Evolutionary conservation across 495 filamentous ascomycete species (phyloP).

Genomic region (Amphirosellinia nigrospora): DNA sequence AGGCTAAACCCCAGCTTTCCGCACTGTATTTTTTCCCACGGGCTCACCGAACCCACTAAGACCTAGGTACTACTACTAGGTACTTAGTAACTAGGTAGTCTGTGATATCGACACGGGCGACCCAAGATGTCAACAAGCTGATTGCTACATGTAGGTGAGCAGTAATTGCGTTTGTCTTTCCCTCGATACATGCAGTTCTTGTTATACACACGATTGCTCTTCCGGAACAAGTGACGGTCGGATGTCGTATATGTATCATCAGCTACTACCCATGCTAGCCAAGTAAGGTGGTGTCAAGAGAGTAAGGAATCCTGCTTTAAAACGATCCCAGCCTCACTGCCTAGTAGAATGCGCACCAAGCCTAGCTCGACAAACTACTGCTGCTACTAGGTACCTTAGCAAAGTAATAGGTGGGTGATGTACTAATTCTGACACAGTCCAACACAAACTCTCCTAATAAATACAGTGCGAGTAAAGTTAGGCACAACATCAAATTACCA

Average conservation of each 20-base stretch:
- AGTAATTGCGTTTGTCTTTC: constrained; percentile 1
- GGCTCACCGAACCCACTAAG: neutral
- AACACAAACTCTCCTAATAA: neutral
- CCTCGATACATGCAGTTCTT: neutral
- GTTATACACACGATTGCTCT: constrained; percentile 4
- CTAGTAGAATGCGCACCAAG: neutral
- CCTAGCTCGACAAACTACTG: constrained; percentile 9
- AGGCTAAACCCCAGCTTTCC: neutral
- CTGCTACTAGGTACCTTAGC: neutral
- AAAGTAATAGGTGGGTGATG: neutral
- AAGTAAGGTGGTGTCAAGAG: constrained; percentile 19
- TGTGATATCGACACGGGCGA: too few species aligned
- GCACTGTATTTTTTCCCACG: constrained; percentile 9
- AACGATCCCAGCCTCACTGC: constrained; percentile 19
- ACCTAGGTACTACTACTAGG: too few species aligned
- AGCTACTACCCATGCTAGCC: constrained; percentile 18
- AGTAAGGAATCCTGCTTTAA: constrained; percentile 26
- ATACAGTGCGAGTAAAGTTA: neutral
- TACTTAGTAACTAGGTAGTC: too few species aligned
- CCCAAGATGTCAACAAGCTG: too few species aligned
- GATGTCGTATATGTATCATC: constrained; percentile 3
- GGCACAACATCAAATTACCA: neutral
- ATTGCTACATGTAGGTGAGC: too few species aligned
- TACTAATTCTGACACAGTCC: neutral
- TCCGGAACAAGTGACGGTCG: neutral